phyloP scores from a whole-genome alignment of 768 basidiomycete species.

The Hypholoma fasciculare region DNA sequence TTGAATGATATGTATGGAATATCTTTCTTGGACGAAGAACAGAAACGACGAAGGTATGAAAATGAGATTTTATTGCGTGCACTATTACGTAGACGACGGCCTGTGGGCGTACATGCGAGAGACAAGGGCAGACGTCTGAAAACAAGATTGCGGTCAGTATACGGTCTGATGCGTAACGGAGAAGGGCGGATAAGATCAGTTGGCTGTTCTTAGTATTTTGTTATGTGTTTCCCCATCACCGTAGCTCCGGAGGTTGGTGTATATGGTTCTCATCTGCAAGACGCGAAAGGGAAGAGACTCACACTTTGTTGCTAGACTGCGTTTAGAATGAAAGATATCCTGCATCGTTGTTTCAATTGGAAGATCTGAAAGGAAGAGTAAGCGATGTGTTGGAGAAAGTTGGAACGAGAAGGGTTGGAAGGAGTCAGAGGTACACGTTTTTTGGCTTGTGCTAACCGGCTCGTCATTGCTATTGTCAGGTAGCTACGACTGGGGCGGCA shows the following conservation, averaged over 20 bases:
- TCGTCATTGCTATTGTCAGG: conserved; percentile 52
- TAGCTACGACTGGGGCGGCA: conserved; percentile 80
- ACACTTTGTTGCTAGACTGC: background rate
- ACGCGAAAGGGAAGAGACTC: conserved; percentile 15
- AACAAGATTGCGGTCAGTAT: background rate
- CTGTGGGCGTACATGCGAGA: background rate
- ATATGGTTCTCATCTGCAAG: conserved; percentile 43
- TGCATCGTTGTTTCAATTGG: background rate
- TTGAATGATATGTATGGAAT: too few species aligned
- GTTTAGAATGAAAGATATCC: too few species aligned
- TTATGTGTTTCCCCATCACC: conserved; percentile 44
- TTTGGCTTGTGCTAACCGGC: conserved; percentile 67
- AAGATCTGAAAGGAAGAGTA: background rate
- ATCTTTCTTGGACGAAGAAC: background rate
- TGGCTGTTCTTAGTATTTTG: conserved; percentile 67
- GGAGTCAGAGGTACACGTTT: conserved; percentile 60
- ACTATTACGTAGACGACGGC: background rate
- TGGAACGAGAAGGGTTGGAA: conserved; percentile 10
- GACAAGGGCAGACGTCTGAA: background rate
- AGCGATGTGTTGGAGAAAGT: background rate
- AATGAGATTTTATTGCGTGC: background rate
- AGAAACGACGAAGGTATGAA: background rate
- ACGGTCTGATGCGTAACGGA: background rate
- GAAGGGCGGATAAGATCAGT: conserved; percentile 36
- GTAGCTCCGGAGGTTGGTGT: conserved; percentile 44